phyloP scores from a whole-genome alignment of 2,329 filamentous ascomycete species.

The Neofusicoccum sp. region DNA sequence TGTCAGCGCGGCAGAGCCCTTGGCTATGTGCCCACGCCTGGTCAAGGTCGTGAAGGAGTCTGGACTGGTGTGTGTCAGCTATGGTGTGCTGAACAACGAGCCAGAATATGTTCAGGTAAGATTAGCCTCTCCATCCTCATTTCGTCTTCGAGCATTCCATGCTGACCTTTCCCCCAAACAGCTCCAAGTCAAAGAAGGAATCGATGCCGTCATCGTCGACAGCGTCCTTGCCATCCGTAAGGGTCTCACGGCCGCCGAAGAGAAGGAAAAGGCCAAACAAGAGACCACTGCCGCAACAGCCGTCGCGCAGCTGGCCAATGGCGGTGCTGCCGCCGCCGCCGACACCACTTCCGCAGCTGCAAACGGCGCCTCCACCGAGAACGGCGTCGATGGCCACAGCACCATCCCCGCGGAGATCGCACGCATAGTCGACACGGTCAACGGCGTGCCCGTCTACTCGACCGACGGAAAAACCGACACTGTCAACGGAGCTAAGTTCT shows the following conservation, averaged over 20 bases:
- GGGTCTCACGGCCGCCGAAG: constrained; percentile 61
- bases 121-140: constrained; percentile 19
- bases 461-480: neutral
- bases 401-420: neutral
- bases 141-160: neutral
- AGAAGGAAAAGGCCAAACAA: neutral
- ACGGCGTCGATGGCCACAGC: neutral
- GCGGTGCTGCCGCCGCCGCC: neutral
- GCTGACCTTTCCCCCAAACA: constrained; percentile 36
- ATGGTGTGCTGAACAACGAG: constrained; percentile 89
- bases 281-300: neutral
- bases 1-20: constrained; percentile 81
- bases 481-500: constrained; percentile 7
- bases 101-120: constrained; percentile 78
- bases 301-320: neutral
- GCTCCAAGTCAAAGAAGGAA: constrained; percentile 90
- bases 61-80: constrained; percentile 90
- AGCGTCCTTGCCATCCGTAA: constrained; percentile 90
- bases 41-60: constrained; percentile 93
- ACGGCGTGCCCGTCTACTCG: constrained; percentile 24
- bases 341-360: neutral
- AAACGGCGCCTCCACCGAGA: neutral
- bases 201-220: constrained; percentile 97
- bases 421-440: constrained; percentile 23
- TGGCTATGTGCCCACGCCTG: constrained; percentile 84